Evolutionary conservation across 371 early-diverging fungal genomes (phyloP).

Genomic region (Mortierella sp.): DNA sequence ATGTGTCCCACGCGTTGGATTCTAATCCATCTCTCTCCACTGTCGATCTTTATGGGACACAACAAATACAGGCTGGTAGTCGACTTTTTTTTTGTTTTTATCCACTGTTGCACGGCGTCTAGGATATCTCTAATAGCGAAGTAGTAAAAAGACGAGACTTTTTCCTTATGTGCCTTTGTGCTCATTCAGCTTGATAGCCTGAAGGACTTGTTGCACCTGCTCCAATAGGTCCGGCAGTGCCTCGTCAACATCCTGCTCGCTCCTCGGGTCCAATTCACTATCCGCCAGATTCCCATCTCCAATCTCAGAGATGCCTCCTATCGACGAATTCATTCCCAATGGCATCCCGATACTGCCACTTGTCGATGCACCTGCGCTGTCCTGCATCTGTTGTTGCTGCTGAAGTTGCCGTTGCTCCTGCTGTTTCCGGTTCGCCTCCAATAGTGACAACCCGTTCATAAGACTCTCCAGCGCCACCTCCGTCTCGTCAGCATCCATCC

Average conservation of each 20-base stretch:
- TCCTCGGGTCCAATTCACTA: slow-evolving; percentile 35
- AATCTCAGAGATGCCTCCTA: slow-evolving; percentile 20
- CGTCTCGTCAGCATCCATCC: slow-evolving; percentile 50
- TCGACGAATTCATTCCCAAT: background rate
- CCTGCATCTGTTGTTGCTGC: slow-evolving; percentile 14
- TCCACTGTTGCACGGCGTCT: background rate
- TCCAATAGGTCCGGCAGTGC: slow-evolving; percentile 48
- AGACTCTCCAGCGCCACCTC: slow-evolving; percentile 46
- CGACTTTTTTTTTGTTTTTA: background rate
- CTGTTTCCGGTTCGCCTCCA: slow-evolving; percentile 45
- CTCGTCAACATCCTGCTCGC: slow-evolving; percentile 44
- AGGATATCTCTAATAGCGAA: background rate
- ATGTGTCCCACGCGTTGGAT: background rate
- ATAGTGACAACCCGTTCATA: slow-evolving; percentile 47
- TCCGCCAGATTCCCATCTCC: slow-evolving; percentile 53
- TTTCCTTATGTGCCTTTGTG: background rate
- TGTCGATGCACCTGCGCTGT: background rate
- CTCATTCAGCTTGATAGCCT: slow-evolving; percentile 56
- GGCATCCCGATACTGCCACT: background rate
- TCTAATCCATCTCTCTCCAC: background rate
- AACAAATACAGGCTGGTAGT: background rate
- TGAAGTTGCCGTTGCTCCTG: slow-evolving; percentile 24
- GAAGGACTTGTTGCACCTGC: slow-evolving; percentile 46
- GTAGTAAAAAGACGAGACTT: background rate
- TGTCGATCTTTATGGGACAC: background rate